Percentiles rank a stretch among this genome's conserved stretches.
Evolutionary conservation across 805 yeast genomes (phyloP).

Genomic region (Candida endomychidarum): DNA sequence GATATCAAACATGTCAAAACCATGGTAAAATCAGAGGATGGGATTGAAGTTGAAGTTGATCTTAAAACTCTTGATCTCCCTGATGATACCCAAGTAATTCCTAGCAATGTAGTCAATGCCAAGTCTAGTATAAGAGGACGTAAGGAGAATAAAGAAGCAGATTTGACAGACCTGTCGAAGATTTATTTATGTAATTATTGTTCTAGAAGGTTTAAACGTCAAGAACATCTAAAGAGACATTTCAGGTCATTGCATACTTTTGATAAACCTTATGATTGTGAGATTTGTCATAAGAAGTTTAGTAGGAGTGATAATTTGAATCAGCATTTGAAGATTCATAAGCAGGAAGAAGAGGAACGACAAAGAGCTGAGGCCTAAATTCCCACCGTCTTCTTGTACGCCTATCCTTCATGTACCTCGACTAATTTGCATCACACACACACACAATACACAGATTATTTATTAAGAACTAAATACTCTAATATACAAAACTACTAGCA

Average conservation of each 20-base stretch:
- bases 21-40: constrained; percentile 19
- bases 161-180: constrained; percentile 48
- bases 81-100: constrained; percentile 33
- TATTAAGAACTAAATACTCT: constrained; percentile 3
- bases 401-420: no score
- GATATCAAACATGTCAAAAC: constrained; percentile 15
- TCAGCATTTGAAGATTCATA: constrained; percentile 65
- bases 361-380: no score
- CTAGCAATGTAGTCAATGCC: constrained; percentile 31
- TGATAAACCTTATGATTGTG: constrained; percentile 68
- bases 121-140: constrained; percentile 55
- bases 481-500: no score
- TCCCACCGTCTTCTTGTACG: no score
- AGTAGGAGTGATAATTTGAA: constrained; percentile 65
- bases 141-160: constrained; percentile 61
- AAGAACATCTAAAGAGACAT: constrained; percentile 76
- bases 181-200: constrained; percentile 66
- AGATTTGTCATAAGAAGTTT: constrained; percentile 60
- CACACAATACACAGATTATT: neutral
- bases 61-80: constrained; percentile 41
- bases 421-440: no score
- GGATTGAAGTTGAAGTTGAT: constrained; percentile 41
- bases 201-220: constrained; percentile 65
- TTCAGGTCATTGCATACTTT: constrained; percentile 70
- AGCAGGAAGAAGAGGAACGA: constrained; percentile 16